phyloP scores from a whole-genome alignment of 129 eudicot genomes.

The Flaveria brownii region DNA sequence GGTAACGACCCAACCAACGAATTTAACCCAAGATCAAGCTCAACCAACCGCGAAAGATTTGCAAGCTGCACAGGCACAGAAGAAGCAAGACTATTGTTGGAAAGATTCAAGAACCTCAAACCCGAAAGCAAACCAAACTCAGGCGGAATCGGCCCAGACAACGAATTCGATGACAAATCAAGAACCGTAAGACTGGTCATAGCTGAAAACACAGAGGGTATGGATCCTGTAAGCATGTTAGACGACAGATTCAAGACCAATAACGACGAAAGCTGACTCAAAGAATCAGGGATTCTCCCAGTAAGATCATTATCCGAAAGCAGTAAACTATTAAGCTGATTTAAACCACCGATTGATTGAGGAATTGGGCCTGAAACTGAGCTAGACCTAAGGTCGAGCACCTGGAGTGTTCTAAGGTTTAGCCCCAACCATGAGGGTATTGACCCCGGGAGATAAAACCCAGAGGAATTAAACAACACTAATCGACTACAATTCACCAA shows the following conservation, averaged over 20 bases:
- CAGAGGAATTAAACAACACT: conserved; percentile 52
- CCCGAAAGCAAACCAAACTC: conserved; percentile 43
- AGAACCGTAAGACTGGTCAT: conserved; percentile 45
- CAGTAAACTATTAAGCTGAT: conserved; percentile 30
- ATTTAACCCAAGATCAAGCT: conserved; percentile 62
- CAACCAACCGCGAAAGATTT: conserved; percentile 50
- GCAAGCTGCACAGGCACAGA: conserved; percentile 57
- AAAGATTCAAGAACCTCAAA: conserved; percentile 46
- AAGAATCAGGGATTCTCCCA: conserved; percentile 56
- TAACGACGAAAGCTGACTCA: conserved; percentile 44
- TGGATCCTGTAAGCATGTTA: conserved; percentile 56
- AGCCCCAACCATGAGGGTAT: conserved; percentile 81
- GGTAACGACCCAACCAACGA: conserved; percentile 53
- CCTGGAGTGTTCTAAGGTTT: conserved; percentile 49
- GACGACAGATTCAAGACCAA: conserved; percentile 51
- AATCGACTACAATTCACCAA: conserved; percentile 47
- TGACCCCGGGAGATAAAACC: conserved; percentile 57
- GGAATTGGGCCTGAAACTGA: conserved; percentile 68
- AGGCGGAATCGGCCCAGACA: conserved; percentile 60
- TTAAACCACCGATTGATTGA: conserved; percentile 50
- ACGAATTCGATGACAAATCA: conserved; percentile 62
- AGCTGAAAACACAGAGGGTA: conserved; percentile 50
- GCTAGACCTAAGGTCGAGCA: conserved; percentile 74
- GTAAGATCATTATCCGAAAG: conserved; percentile 56
- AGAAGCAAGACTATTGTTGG: conserved; percentile 52